phyloP scores from a whole-genome alignment of 179 eudicot species.

The Heliamphora pulchella region DNA sequence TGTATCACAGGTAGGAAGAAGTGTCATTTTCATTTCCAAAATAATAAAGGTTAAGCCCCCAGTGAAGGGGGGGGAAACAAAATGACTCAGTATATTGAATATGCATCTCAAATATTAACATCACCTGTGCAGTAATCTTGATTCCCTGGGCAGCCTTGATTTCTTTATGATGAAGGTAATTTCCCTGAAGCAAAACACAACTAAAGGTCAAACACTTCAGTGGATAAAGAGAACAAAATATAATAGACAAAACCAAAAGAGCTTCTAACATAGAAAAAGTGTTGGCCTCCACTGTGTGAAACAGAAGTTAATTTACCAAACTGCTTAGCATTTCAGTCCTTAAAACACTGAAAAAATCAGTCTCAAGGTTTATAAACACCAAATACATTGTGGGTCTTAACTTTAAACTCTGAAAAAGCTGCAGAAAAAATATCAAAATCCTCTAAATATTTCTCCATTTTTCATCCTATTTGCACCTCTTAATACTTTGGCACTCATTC shows the following conservation, averaged over 20 bases:
- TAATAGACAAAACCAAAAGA: conserved; percentile 5
- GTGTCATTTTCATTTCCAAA: conserved; percentile 1
- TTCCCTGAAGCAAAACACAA: conserved; percentile 45
- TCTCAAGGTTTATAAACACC: not conserved
- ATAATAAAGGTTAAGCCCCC: not conserved
- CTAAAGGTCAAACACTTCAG: not conserved
- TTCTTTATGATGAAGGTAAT: conserved; percentile 82
- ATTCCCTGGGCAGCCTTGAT: conserved; percentile 98
- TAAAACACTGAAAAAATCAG: not conserved
- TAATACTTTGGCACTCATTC: not conserved
- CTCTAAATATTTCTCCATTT: not conserved
- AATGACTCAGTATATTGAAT: not conserved
- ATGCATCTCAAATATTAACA: not conserved
- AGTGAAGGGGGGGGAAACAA: not conserved
- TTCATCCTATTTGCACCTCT: not conserved
- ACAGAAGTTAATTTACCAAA: not conserved
- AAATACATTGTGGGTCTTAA: not conserved
- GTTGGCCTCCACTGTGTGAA: not conserved
- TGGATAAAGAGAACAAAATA: not conserved
- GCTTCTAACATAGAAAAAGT: not conserved
- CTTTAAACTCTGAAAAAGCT: not conserved
- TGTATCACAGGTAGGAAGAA: not conserved
- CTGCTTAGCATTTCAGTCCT: not conserved
- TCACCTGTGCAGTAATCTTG: conserved; percentile 91
- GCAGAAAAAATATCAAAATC: not conserved